Evolutionary conservation across 2,329 filamentous ascomycete species (phyloP), one percentile per base, ranked within the genome.

Genomic region (Claviceps quebecensis): DNA sequence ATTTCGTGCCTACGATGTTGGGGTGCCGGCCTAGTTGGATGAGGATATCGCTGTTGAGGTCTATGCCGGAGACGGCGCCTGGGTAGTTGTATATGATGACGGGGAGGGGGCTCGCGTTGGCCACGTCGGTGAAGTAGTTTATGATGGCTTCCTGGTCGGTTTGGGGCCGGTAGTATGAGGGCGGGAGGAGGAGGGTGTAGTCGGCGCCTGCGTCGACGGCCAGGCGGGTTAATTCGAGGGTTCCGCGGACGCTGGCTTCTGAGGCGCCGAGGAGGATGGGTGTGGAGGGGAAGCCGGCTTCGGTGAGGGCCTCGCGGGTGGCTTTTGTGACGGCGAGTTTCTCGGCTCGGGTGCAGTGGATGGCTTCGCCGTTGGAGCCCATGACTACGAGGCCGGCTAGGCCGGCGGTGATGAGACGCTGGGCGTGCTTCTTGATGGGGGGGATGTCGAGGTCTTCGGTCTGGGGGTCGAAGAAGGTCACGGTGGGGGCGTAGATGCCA

Each of bases 11-110:
- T 56, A 89, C 72, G 61, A 95, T 87, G 69, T 94, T 94, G 57
- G 82, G 80, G 69, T 94, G 87, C 64, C 81, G 71, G 45, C 84
- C 85, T 39, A 95, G 78, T 63, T 77, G 78, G 70, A 93, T 87
- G 61, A 95, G 78, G 54, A 91, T 76, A 65, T 95, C 88, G 53
- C 85, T 90, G 73, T 93, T 87, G 79, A 95, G 84, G 67, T 95
- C 88, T 62, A 94, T 85, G 48, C 88, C 88, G 5, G 86, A 78
- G 5, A 93, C 88, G 48, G 87, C 88, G 49, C 87, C 87, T 1
- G 88, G 88, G 71, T 93, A 95, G 73, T 94, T 95, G 78, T 95
- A 95, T 47, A 95, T 72, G 56, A 94, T 78, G 51, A 95, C 66
- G n/a, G 87, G 86, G 8, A 93, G 70, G 5, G 86, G 83, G 48